Conservation (phyloP, 129 eudicot genomes). For the Pittosporum tobira region DNA sequence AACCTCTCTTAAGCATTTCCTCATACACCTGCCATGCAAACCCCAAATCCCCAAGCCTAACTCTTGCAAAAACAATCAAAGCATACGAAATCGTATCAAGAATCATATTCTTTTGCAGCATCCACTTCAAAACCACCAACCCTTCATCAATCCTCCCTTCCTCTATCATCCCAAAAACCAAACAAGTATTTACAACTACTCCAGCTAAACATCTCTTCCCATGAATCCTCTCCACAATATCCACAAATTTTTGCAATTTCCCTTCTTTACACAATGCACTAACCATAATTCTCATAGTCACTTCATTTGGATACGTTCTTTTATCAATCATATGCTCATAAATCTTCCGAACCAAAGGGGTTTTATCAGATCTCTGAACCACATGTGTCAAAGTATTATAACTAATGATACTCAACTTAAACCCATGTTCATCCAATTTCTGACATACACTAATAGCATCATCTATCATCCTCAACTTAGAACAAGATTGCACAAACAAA, state of each 20-base stretch:
- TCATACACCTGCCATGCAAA: conserved; percentile 51
- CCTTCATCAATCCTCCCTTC: conserved; percentile 55
- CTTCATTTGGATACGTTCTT: conserved; percentile 58
- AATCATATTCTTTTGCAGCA: conserved; percentile 69
- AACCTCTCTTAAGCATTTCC: conserved; percentile 54
- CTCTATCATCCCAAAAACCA: conserved; percentile 52
- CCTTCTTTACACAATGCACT: conserved; percentile 77
- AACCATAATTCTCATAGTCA: conserved; percentile 45
- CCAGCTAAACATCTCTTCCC: conserved; percentile 62
- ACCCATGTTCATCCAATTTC: conserved; percentile 47
- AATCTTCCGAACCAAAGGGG: conserved; percentile 46
- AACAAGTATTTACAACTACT: conserved; percentile 60
- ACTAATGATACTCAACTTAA: conserved; percentile 45
- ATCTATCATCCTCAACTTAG: conserved; percentile 57
- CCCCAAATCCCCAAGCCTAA: conserved; percentile 46
- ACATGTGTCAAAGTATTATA: conserved; percentile 63
- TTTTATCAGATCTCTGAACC: conserved; percentile 40
- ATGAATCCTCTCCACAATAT: conserved; percentile 54
- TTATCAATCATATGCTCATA: conserved; percentile 72
- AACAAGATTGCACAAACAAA: conserved; percentile 58
- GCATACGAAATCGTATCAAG: conserved; percentile 59
- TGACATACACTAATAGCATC: conserved; percentile 44
- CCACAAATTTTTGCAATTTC: conserved; percentile 41
- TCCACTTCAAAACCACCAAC: conserved; percentile 43
- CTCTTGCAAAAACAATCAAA: conserved; percentile 50